Evolutionary conservation across 164 flowering plant genomes (phyloP).

Genomic region (Tetrastigma voinierianum): DNA sequence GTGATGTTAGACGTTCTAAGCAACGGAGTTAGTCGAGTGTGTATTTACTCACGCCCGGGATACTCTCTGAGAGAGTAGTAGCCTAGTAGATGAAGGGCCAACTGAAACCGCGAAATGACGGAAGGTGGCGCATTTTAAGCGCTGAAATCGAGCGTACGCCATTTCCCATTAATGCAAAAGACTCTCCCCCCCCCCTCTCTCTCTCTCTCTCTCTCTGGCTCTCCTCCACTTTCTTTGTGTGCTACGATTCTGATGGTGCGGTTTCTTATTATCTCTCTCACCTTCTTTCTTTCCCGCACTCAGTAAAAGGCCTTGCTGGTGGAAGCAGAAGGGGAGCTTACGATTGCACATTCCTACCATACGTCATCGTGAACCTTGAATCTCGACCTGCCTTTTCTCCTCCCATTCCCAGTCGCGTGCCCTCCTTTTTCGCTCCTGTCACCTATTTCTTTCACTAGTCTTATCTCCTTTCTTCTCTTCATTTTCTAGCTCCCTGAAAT

Average conservation of each 20-base stretch:
- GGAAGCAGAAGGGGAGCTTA: slow-evolving; percentile 4
- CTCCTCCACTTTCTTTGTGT: not conserved
- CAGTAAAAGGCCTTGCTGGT: no score
- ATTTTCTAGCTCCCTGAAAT: no score
- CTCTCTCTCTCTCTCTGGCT: not conserved
- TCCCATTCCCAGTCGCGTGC: slow-evolving; percentile 46
- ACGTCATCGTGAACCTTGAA: slow-evolving; percentile 27
- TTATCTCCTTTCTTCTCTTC: not conserved
- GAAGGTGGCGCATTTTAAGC: slow-evolving; percentile 40
- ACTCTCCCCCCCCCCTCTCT: no score
- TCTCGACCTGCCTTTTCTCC: slow-evolving; percentile 3
- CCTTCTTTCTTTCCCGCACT: slow-evolving; percentile 1
- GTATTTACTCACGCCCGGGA: not conserved
- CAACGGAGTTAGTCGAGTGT: not conserved
- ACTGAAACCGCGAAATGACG: slow-evolving; percentile 11
- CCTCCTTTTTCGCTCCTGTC: slow-evolving; percentile 37
- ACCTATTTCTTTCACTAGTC: slow-evolving; percentile 13
- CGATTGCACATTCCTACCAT: slow-evolving; percentile 24
- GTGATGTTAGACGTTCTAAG: no score
- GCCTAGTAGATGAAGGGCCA: not conserved
- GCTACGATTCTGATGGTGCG: not conserved
- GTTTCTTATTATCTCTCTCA: no score
- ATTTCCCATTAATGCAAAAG: not conserved
- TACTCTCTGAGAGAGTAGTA: not conserved
- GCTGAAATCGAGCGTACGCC: slow-evolving; percentile 42